Evolutionary conservation across 2,329 filamentous ascomycete genomes (phyloP), one percentile per base, ranked within the genome.

Genomic region (Teratosphaeriaceae sp.): DNA sequence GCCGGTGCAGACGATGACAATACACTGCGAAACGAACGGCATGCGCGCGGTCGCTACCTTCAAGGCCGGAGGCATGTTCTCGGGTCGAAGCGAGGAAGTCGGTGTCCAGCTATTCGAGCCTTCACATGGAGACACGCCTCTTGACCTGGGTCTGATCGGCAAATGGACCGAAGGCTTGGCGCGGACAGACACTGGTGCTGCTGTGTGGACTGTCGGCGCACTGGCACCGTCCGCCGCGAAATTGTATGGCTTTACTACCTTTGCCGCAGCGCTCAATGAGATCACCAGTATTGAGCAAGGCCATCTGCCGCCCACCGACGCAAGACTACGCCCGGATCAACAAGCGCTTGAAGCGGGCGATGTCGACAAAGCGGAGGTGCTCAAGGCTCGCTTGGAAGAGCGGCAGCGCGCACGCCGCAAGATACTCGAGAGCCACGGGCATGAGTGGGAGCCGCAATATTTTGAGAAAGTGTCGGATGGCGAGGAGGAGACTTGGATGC

Each of bases 41-140:
- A 80, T 85, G 52, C 89, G 87, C 61, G 86, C 88, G 1, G 74
- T 83, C n/a, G 80, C 88, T 36, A 88, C 90, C 44, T 98, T 98
- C 70, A 94, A 92, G 62, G 80, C 84, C 43, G 94, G 92, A 60
- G 90, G 92, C 52, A 95, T 98, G 87, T 98, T 97, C 68, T 89
- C 90, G 23, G 92, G 92, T 12, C 81, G 92, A 44, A 85, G 84
- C 48, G 92, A 98, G 65, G 92, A 98, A 48, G 85, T 97, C 9
- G 73, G 77, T 26, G 83, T 90, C 5, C 82, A 89, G 55, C 76
- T 82, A 1, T 83, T 82, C 52, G 81, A 83, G 45, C 44, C 53
- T 16, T 18, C 45, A 3, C 44, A 45, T 6, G 66, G 75, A 0
- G 88, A 87, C 30, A 65, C 70, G 19, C 73, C 79, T 16, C 76